Evolutionary conservation across 345 rosid species (phyloP), one percentile per base, ranked within the genome.

Genomic region (Hevea brasiliensis): DNA sequence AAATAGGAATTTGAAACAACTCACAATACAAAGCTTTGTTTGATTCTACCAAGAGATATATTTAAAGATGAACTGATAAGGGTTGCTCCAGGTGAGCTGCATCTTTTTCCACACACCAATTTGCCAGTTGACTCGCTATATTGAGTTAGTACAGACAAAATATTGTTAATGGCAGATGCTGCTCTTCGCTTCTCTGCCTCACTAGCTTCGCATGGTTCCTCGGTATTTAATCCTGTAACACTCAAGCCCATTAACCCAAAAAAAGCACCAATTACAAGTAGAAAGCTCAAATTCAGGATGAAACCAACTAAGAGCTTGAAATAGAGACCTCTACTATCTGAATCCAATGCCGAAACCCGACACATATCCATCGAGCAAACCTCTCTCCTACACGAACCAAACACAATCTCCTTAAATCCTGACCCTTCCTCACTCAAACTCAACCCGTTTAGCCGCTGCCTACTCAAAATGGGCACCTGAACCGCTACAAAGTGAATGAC

Each of bases 11-110:
- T 77, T 71, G 85, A 79, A 84, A 82, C 72, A 89, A 95, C 99
- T 95, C 98, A 95, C 98, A 95, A 85, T 91, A 95, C 92, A 87
- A 92, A 95, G 86, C 98, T 95, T 86, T 95, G 99, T 87, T 88
- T 95, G 96, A 95, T 92, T 95, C 99, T 95, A 92, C 99, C 93
- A 44, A 95, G 99, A 85, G 98, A 89, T 76, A 92, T 85, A 86
- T 81, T 83, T 82, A 91, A 70, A 15, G 94, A 87, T 29, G 98
- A 89, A 73, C 81, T 88, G 74, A 89, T 75, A 69, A 77, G 85
- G 58, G 83, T 85, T 6, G 79, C 32, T 8, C 80, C 88, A 18
- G 84, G 83, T 51, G 76, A 77, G 76, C 78, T 59, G 81, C 81
- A 73, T 69, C 95, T 77, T 81, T 85, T 85, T 62, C 83, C 90